Evolutionary conservation across 306 rosid genomes (phyloP).

Genomic region (Dicorynia guianensis): DNA sequence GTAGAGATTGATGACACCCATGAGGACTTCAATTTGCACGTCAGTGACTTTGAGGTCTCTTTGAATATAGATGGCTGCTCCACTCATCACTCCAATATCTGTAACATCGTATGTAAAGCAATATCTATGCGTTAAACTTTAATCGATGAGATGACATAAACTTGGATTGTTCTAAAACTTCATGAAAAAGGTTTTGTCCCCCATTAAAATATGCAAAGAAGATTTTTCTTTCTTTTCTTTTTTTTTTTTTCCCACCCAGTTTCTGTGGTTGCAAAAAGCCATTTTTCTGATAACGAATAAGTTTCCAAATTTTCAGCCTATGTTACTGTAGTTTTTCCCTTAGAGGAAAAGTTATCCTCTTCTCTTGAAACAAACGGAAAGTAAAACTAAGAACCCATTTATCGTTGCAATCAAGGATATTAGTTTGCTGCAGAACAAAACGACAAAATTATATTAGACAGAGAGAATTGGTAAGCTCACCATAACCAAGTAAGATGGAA

Average conservation of each 20-base stretch:
- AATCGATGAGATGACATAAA: too few species aligned
- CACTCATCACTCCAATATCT: conserved; percentile 98
- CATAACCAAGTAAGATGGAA: conserved; percentile 87
- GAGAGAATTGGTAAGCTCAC: conserved; percentile 43
- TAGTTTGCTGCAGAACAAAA: neutral
- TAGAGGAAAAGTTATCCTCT: neutral
- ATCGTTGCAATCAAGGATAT: neutral
- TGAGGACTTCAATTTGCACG: conserved; percentile 59
- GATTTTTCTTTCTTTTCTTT: too few species aligned
- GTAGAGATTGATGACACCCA: conserved; percentile 76
- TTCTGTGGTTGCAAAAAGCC: neutral
- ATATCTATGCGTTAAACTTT: too few species aligned
- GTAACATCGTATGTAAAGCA: conserved; percentile 4
- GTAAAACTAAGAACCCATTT: neutral
- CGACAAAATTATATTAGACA: neutral
- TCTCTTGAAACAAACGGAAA: neutral
- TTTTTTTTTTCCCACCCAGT: too few species aligned
- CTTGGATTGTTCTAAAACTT: too few species aligned
- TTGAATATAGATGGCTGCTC: conserved; percentile 68
- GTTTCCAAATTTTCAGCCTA: neutral
- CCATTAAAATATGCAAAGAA: too few species aligned
- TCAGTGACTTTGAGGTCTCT: conserved; percentile 61
- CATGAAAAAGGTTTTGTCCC: too few species aligned
- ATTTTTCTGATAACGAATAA: neutral
- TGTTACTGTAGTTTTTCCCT: neutral